Evolutionary conservation across 1,139 yeast species (phyloP).

Genomic region (Candida glucosophila): DNA sequence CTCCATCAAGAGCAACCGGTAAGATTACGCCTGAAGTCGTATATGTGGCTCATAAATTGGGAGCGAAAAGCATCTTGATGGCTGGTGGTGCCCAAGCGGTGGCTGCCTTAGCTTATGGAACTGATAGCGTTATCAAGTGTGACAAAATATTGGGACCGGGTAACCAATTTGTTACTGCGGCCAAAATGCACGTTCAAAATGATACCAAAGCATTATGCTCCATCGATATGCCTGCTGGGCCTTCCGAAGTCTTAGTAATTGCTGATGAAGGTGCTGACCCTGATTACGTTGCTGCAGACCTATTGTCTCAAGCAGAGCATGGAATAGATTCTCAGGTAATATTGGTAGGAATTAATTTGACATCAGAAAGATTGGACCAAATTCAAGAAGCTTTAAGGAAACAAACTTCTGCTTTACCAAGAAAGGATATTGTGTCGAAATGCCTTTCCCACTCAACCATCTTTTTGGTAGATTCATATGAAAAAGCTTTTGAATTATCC

Average conservation of each 20-base stretch:
- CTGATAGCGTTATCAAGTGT: conserved; percentile 83
- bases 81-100: conserved; percentile 99
- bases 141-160: conserved; percentile 98
- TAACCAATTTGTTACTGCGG: conserved; percentile 97
- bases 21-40: conserved; percentile 94
- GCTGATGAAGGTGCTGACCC: conserved; percentile 86
- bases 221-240: conserved; percentile 99
- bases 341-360: conserved; percentile 71
- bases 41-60: conserved; percentile 92
- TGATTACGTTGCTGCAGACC: conserved; percentile 91
- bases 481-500: conserved; percentile 46
- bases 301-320: conserved; percentile 96
- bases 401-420: conserved; percentile 83
- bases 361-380: conserved; percentile 47
- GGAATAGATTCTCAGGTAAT: conserved; percentile 97
- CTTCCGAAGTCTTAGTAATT: conserved; percentile 90
- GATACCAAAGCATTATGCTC: conserved; percentile 93
- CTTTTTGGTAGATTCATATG: conserved; percentile 18
- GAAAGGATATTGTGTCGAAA: conserved; percentile 87
- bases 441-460: conserved; percentile 89
- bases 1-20: conserved; percentile 89
- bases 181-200: conserved; percentile 94
- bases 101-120: conserved; percentile 98
- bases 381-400: conserved; percentile 74
- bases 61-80: conserved; percentile 79